Evolutionary conservation across 1,284 basidiomycete genomes (phyloP).

Genomic region (Sphaerobolus stellatus): DNA sequence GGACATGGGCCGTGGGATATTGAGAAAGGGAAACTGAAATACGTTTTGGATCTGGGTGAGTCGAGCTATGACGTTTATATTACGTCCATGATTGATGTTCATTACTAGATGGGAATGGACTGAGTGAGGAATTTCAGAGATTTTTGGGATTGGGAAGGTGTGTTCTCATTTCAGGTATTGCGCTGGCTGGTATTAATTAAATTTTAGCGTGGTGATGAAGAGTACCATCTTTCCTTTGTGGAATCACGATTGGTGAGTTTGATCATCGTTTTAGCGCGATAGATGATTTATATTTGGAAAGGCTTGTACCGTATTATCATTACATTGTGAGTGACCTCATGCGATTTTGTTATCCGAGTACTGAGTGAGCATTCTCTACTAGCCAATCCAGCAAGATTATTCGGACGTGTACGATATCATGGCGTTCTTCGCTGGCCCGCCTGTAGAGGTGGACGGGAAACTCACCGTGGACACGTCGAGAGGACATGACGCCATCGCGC

Average conservation of each 20-base stretch:
- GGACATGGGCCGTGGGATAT: neutral
- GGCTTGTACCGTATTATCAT: constrained; percentile 5
- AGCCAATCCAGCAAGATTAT: constrained; percentile 56
- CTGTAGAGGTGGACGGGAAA: constrained; percentile 33
- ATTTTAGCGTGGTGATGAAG: constrained; percentile 33
- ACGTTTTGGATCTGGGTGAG: constrained; percentile 1
- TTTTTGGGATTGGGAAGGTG: constrained; percentile 3
- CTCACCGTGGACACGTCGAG: neutral
- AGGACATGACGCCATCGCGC: constrained; percentile 54
- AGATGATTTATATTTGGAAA: neutral
- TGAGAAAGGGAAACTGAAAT: neutral
- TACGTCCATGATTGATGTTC: neutral
- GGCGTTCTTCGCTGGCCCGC: constrained; percentile 56
- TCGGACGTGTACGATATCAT: constrained; percentile 56
- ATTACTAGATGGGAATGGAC: neutral
- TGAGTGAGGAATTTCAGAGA: neutral
- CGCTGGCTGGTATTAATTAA: neutral
- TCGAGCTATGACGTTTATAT: neutral
- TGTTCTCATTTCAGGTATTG: neutral
- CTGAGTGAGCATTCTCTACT: constrained; percentile 56
- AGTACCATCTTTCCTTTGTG: constrained; percentile 66
- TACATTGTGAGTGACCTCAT: neutral
- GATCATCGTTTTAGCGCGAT: neutral
- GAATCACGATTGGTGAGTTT: constrained; percentile 33
- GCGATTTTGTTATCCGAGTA: constrained; percentile 20